phyloP scores from a whole-genome alignment of 2,329 filamentous ascomycete genomes.

The Pseudogymnoascus sp. region DNA sequence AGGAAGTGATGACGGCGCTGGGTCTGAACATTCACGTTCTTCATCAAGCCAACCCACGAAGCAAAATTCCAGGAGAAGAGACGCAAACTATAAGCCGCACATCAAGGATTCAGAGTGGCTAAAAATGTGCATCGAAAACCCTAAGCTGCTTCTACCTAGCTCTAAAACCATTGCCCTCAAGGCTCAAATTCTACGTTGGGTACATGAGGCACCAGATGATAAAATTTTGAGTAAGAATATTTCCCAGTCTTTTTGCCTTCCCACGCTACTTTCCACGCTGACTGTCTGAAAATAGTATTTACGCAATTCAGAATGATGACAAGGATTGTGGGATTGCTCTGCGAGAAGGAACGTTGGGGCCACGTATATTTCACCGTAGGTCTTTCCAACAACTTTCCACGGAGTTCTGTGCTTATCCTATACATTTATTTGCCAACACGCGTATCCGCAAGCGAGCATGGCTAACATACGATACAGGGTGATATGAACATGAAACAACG shows the following conservation, averaged over 20 bases:
- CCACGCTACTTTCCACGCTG: neutral
- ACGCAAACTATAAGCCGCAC: constrained; percentile 18
- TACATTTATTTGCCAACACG: neutral
- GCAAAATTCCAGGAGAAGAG: neutral
- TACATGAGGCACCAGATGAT: constrained; percentile 34
- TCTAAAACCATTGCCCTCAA: constrained; percentile 33
- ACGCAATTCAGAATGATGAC: constrained; percentile 49
- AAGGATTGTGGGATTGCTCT: constrained; percentile 41
- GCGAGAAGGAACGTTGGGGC: constrained; percentile 39
- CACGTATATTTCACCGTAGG: constrained; percentile 31
- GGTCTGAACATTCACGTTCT: neutral
- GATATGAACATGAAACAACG: constrained; percentile 37
- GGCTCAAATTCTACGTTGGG: constrained; percentile 30
- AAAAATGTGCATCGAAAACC: constrained; percentile 17
- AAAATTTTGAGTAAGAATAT: constrained; percentile 36
- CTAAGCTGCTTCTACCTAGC: constrained; percentile 25
- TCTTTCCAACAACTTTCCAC: neutral
- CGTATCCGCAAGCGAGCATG: neutral
- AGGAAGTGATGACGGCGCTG: neutral
- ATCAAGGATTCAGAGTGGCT: constrained; percentile 20
- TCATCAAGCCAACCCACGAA: neutral
- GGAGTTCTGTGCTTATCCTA: neutral
- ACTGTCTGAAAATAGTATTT: constrained; percentile 38
- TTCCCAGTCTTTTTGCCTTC: neutral
- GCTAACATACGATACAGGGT: constrained; percentile 33